phyloP scores from a whole-genome alignment of 192 early-diverging fungal species.

The Globomyces pollinis-pini region DNA sequence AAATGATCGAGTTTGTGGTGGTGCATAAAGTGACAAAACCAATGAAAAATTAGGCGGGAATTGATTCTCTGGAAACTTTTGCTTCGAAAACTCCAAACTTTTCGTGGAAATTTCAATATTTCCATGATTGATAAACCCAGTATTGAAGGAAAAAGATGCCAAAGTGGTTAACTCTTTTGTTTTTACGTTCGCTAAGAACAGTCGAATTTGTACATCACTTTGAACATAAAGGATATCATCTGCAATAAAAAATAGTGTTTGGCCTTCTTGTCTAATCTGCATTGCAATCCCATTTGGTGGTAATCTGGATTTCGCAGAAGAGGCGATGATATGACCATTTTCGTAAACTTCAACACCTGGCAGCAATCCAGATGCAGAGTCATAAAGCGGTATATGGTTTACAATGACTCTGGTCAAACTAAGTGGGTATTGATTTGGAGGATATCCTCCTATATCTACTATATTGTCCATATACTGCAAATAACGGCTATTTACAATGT shows the following conservation, averaged over 20 bases:
- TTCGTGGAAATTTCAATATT: constrained; percentile 40
- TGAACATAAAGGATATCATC: constrained; percentile 9
- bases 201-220: constrained; percentile 39
- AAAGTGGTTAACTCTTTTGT: constrained; percentile 40
- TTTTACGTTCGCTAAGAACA: constrained; percentile 25
- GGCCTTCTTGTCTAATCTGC: constrained; percentile 10
- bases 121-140: constrained; percentile 53
- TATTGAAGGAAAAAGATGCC: constrained; percentile 48
- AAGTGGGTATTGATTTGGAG: constrained; percentile 38
- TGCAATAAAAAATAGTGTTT: constrained; percentile 10
- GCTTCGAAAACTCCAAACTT: constrained; percentile 42
- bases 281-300: background rate
- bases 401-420: constrained; percentile 35
- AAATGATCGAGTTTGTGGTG: constrained; percentile 26
- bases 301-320: constrained; percentile 10
- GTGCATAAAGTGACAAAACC: constrained; percentile 34
- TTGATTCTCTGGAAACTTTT: constrained; percentile 26
- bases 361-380: constrained; percentile 17
- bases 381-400: constrained; percentile 37
- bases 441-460: constrained; percentile 30
- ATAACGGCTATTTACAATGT: constrained; percentile 36
- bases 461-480: constrained; percentile 49
- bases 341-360: constrained; percentile 48
- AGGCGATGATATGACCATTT: constrained; percentile 31
- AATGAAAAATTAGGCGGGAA: constrained; percentile 35